Evolutionary conservation across 257 asterid species (phyloP).

Genomic region (Solanum tacnaense): DNA sequence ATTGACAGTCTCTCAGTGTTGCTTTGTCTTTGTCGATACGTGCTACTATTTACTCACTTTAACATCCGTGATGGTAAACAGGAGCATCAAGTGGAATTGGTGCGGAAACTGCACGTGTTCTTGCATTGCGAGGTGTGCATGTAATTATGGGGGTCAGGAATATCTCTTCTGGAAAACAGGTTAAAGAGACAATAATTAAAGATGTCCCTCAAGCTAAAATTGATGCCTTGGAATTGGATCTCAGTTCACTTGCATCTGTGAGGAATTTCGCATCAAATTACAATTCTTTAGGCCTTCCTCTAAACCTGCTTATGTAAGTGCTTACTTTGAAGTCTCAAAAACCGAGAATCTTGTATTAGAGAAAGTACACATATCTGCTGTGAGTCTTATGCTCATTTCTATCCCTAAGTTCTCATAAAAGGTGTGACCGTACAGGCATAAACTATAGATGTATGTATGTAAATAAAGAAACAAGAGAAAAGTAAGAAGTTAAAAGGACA

Average conservation of each 20-base stretch:
- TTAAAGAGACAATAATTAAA: slow-evolving; percentile 37
- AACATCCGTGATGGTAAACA: not conserved
- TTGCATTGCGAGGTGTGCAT: slow-evolving; percentile 66
- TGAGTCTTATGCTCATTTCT: not conserved
- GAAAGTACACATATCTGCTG: not conserved
- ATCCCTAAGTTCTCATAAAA: not conserved
- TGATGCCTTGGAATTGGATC: slow-evolving; percentile 71
- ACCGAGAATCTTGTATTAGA: not conserved
- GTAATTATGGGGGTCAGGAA: slow-evolving; percentile 76
- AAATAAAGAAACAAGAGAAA: not conserved
- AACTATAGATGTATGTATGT: not conserved
- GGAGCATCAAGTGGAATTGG: slow-evolving; percentile 98
- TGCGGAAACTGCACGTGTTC: slow-evolving; percentile 77
- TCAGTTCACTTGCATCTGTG: slow-evolving; percentile 65
- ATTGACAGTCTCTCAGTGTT: not conserved
- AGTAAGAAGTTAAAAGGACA: not conserved
- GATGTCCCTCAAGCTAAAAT: slow-evolving; percentile 57
- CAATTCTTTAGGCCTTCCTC: slow-evolving; percentile 45
- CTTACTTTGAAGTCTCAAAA: not conserved
- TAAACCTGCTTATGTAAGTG: slow-evolving; percentile 66
- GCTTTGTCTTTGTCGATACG: not conserved
- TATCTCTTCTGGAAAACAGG: slow-evolving; percentile 40
- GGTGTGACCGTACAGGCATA: not conserved
- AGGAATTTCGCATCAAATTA: slow-evolving; percentile 53
- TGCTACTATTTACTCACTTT: not conserved